A percentile compares a stretch with the other conserved stretches of the same genome.
Evolutionary conservation across 2,329 filamentous ascomycete genomes (phyloP).

Genomic region (Arthrobotrys conoides): DNA sequence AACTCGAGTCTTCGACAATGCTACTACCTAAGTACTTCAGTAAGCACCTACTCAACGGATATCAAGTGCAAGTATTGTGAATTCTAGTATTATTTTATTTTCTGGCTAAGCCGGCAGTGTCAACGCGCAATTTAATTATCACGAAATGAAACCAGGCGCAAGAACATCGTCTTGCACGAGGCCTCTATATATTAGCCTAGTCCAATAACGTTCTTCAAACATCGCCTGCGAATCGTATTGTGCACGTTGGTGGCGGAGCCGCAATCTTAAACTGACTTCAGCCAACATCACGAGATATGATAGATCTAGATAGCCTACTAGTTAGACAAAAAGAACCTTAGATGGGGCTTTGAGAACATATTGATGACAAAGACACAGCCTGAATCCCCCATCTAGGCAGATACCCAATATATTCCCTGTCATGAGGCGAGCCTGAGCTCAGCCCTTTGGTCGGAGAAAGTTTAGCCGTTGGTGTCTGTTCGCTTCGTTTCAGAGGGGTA

Average conservation of each 20-base stretch:
- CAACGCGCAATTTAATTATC: neutral
- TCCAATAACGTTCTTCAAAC: neutral
- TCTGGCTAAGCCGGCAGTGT: too few relatives aligned
- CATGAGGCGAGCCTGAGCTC: neutral
- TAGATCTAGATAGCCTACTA: neutral
- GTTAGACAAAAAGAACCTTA: neutral
- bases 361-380: constrained; percentile 26
- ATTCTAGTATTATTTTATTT: too few relatives aligned
- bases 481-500: constrained; percentile 14
- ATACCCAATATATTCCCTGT: neutral
- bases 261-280: constrained; percentile 33
- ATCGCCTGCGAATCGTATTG: constrained; percentile 14
- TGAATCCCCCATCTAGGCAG: constrained; percentile 8
- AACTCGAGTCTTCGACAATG: too few relatives aligned
- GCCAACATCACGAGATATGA: constrained; percentile 4
- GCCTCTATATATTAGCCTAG: neutral
- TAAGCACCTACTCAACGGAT: too few relatives aligned
- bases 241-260: constrained; percentile 46
- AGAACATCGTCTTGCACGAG: neutral
- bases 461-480: constrained; percentile 11
- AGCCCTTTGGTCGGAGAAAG: constrained; percentile 14
- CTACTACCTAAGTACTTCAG: too few relatives aligned
- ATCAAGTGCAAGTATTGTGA: too few relatives aligned
- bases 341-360: neutral
- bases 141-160: neutral